Base-by-base conservation (phyloP, 768 basidiomycete species). In the Austroboletus festivus region DNA sequence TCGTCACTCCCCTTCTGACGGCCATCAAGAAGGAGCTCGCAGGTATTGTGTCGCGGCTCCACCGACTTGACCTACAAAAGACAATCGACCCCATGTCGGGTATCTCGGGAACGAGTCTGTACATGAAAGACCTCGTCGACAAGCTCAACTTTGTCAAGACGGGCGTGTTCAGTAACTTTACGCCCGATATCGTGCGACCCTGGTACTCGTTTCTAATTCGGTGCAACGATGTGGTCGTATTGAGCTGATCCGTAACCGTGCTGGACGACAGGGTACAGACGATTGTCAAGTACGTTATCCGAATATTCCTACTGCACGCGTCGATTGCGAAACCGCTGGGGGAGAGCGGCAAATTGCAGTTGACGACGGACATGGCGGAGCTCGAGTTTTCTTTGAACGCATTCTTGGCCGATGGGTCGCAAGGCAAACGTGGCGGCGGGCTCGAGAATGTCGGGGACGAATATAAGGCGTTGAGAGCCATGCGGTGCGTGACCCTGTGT, bases 301-400 rank as follows among this genome's bases (percentile, higher is more conserved):
- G 80, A 54, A 87, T 82, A 3, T 99, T 97, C 67, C 82, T 99
- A 10, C 68, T 97, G 31, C 94, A 99, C 59, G 85, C 89, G n/a
- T 95, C 92, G 21, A 92, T 98, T 48, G 89, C 86, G 9, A 83
- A 84, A 57, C 94, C 94, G 0, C 75, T 98, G 5, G 87, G 93
- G 5, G 96, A 99, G 71, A 79, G 80, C 49, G 93, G 94, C 13
- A 97, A 96, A 64, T 79, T 99, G 21, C 93, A 95, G 69, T 75
- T 98, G 54, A 91, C 93, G 48, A 89, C 84, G 40, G 95, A 99
- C 66, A 95, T 97, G 93, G 89, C 94, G 0, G 89, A 93, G 64
- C 77, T 98, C 51, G 96, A 99, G 71, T 96, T 98, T 64, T 84
- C 89, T 0, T 65, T 99, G 46, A 87, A 83, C 58, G 80, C 88